A percentile compares a stretch with the other conserved stretches of the same genome.
Conservation (phyloP, 164 flowering plant species). For the Hamamelis virginiana region DNA sequence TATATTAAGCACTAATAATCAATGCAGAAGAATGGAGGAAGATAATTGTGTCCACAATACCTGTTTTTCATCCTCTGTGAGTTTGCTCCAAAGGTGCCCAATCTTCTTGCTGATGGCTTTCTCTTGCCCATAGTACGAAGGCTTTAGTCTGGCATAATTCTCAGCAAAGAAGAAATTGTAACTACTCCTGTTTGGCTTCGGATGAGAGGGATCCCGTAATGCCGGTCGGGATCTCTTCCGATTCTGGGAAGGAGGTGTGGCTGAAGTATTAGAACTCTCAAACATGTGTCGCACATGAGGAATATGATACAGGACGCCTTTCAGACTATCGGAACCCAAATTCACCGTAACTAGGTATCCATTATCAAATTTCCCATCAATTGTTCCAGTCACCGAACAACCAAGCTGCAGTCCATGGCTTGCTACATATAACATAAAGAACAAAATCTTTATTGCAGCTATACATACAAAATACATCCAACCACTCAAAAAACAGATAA, state of each 20-base stretch:
- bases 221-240: constrained; percentile 46
- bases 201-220: constrained; percentile 47
- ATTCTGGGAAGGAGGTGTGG: constrained; percentile 23
- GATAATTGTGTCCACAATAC: constrained; percentile 12
- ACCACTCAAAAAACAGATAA: no score
- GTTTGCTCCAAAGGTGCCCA: constrained; percentile 56
- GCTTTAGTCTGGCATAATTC: constrained; percentile 54
- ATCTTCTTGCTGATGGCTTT: constrained; percentile 51
- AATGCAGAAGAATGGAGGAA: background rate
- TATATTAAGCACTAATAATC: background rate
- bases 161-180: constrained; percentile 71
- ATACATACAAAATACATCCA: background rate
- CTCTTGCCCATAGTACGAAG: constrained; percentile 49
- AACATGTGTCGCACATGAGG: constrained; percentile 32
- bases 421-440: constrained; percentile 30
- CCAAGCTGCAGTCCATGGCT: constrained; percentile 37
- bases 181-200: constrained; percentile 62
- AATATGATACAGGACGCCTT: constrained; percentile 75
- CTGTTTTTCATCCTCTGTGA: constrained; percentile 65
- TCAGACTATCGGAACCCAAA: constrained; percentile 57
- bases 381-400: constrained; percentile 51
- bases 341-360: constrained; percentile 73
- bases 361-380: constrained; percentile 76
- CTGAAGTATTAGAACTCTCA: constrained; percentile 25
- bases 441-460: constrained; percentile 8